Conservation (phyloP, 2,329 filamentous ascomycete genomes). For the Xylaria sp. region DNA sequence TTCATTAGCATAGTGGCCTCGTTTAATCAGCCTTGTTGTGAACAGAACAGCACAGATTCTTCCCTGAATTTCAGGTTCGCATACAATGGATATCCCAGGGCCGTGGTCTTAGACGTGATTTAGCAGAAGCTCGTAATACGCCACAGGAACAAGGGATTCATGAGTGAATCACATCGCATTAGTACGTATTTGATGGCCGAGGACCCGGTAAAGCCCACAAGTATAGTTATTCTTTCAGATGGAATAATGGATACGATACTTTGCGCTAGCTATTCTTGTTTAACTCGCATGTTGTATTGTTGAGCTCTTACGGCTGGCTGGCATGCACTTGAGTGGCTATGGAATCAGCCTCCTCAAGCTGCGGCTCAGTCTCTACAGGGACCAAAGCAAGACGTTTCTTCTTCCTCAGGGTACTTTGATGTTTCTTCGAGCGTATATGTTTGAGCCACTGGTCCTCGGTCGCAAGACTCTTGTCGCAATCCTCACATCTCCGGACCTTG, state of each 20-base stretch:
- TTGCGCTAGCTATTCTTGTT: background rate
- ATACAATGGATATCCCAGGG: background rate
- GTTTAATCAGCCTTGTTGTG: background rate
- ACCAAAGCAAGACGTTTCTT: constrained; percentile 48
- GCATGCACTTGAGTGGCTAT: background rate
- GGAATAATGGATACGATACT: background rate
- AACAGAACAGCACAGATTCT: background rate
- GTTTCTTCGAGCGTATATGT: constrained; percentile 59
- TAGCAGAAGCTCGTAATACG: background rate
- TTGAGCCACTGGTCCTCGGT: constrained; percentile 64
- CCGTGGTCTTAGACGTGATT: background rate
- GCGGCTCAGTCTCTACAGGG: constrained; percentile 28
- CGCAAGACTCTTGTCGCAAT: constrained; percentile 73
- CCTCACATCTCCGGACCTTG: constrained; percentile 70
- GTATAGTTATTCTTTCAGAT: background rate
- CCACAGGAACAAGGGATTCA: background rate
- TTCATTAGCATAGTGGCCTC: background rate
- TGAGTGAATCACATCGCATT: background rate
- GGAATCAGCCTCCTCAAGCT: background rate
- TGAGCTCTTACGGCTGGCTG: no score
- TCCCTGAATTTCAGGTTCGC: background rate
- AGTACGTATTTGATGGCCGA: no score
- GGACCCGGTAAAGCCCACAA: background rate
- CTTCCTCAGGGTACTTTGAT: constrained; percentile 48
- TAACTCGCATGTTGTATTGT: no score